Evolutionary conservation across 192 early-diverging fungal species (phyloP).

Genomic region (Umbelopsis isabellina): DNA sequence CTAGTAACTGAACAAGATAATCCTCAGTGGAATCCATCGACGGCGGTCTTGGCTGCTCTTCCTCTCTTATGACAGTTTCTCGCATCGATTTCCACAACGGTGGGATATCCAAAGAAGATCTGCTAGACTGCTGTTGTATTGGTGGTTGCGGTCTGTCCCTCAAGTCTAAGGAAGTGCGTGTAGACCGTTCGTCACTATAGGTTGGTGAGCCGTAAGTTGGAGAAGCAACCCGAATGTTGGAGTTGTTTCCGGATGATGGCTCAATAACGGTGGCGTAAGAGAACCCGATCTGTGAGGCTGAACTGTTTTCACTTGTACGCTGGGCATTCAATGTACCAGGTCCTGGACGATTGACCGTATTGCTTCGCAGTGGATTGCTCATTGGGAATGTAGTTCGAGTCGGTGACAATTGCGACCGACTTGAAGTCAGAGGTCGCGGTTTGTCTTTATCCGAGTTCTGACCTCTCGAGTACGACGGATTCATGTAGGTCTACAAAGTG

Average conservation of each 20-base stretch:
- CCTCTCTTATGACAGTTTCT: not conserved
- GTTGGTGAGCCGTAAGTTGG: not conserved
- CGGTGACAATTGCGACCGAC: slow-evolving; percentile 9
- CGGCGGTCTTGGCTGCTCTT: not conserved
- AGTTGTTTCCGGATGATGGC: not conserved
- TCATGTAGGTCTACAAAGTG: not conserved
- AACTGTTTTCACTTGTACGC: not conserved
- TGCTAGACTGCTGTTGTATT: not conserved
- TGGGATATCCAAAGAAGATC: slow-evolving; percentile 11
- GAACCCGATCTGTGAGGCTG: slow-evolving; percentile 14
- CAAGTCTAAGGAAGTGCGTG: not conserved
- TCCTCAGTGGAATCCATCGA: slow-evolving; percentile 45
- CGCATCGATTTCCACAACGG: slow-evolving; percentile 14
- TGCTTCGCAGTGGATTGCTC: not conserved
- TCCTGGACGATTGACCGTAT: not conserved
- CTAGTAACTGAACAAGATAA: slow-evolving; percentile 48
- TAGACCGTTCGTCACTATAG: not conserved
- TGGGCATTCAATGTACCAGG: not conserved
- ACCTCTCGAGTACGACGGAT: slow-evolving; percentile 5
- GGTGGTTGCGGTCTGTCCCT: not conserved
- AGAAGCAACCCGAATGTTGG: not conserved
- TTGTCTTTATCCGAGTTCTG: not conserved
- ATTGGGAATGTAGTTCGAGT: slow-evolving; percentile 8
- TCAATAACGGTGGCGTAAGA: slow-evolving; percentile 17
- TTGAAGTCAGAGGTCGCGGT: not conserved